Percentiles rank a stretch among this genome's conserved stretches.
These are phyloP conservation scores for Bruguiera sexangula DNA, from an alignment of 345 rosid species.

Conservation along the genomic window DNA sequence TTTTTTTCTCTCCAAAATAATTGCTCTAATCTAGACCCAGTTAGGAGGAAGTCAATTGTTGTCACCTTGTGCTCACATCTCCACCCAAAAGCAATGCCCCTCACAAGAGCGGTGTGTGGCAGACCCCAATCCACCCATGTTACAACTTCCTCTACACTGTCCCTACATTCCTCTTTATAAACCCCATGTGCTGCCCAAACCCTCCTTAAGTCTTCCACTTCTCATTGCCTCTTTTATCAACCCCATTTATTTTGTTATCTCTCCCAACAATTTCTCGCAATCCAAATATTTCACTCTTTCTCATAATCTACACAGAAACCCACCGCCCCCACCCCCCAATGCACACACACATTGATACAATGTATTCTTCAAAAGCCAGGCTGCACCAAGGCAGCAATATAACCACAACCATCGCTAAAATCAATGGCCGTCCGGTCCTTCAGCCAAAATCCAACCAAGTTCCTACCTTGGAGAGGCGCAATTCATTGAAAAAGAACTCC, in stretches of 20 bases:
- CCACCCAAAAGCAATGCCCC: conserved; percentile 21
- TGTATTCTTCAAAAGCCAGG: conserved; percentile 58
- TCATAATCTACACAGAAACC: too few species aligned
- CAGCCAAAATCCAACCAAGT: conserved; percentile 63
- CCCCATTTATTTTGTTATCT: too few species aligned
- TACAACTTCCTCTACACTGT: conserved; percentile 15
- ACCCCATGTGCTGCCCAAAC: conserved; percentile 2
- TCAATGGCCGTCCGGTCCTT: conserved; percentile 63
- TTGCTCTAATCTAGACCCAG: background rate
- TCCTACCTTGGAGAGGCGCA: conserved; percentile 39
- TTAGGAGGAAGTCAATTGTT: conserved; percentile 22
- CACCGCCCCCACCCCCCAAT: too few species aligned
- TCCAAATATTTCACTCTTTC: too few species aligned
- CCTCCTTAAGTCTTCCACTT: too few species aligned
- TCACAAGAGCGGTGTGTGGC: conserved; percentile 27
- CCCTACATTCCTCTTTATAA: conserved; percentile 24
- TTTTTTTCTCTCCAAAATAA: too few species aligned
- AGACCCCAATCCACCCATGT: conserved; percentile 37
- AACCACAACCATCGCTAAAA: conserved; percentile 24
- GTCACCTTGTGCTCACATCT: conserved; percentile 1
- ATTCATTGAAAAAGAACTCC: conserved; percentile 42
- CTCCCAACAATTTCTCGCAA: too few species aligned
- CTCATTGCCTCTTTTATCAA: too few species aligned
- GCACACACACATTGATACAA: conserved; percentile 10
- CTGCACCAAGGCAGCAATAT: conserved; percentile 11